Conservation (phyloP, 345 rosid genomes). For the Brassica juncea region DNA sequence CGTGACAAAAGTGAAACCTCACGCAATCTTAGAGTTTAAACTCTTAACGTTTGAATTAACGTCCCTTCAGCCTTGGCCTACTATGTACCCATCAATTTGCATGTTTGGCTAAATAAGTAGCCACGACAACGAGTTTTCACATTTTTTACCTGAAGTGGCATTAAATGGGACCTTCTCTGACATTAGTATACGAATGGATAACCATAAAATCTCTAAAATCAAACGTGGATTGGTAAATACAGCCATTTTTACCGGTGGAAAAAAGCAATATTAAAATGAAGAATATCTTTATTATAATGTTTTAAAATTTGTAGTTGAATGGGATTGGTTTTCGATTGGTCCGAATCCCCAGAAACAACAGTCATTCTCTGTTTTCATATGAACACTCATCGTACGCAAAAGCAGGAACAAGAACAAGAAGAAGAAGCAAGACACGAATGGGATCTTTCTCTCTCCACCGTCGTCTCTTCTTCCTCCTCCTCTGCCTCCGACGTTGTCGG, state of each 20-base stretch:
- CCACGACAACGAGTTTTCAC: slow-evolving; percentile 27
- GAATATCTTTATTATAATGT: not conserved
- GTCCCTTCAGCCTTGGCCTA: slow-evolving; percentile 3
- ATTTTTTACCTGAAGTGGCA: slow-evolving; percentile 30
- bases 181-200: slow-evolving; percentile 20
- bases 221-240: slow-evolving; percentile 8
- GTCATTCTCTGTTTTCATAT: slow-evolving; percentile 37
- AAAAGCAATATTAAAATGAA: not conserved
- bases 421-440: slow-evolving; percentile 54
- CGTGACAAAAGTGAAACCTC: not conserved
- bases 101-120: slow-evolving; percentile 37
- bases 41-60: not conserved
- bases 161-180: slow-evolving; percentile 12
- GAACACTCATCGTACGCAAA: slow-evolving; percentile 37
- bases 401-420: slow-evolving; percentile 13
- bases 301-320: not conserved
- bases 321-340: slow-evolving; percentile 42
- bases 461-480: slow-evolving; percentile 48
- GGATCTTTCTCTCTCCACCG: slow-evolving; percentile 67
- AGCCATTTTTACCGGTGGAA: slow-evolving; percentile 3
- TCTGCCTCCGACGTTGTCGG: slow-evolving; percentile 68
- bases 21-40: not conserved
- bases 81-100: not conserved
- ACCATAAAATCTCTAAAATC: slow-evolving; percentile 17
- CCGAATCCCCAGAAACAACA: slow-evolving; percentile 27